Base-by-base conservation (phyloP, 2,329 filamentous ascomycete genomes). In the Geosmithia flava region DNA sequence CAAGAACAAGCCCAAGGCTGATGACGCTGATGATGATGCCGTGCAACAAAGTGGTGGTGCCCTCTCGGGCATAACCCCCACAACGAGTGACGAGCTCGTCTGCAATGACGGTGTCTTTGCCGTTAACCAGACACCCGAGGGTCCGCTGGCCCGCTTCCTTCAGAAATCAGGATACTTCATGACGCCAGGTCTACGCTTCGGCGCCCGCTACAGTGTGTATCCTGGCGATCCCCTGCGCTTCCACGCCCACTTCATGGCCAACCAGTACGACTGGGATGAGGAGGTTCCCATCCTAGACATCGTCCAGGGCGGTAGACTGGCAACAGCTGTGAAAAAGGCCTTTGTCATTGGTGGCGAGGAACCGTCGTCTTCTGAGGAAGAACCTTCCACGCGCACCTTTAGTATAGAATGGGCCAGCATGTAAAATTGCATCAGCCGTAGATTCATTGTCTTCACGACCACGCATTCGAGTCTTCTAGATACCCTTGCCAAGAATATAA, bases 311-410 rank as follows among this genome's bases (percentile, higher is more conserved):
- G 93, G 93, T 5, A 76, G 93, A 55, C 65, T 98, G 53, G 93
- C 90, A 0, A 97, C 93, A 2, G 87, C 87, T 46, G 93, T 97
- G 19, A 98, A 98, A 73, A 98, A 98, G 67, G 87, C 87, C 0
- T 96, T 89, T 58, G 68, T 98, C 48, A 75, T 98, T 49, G 91
- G 90, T 7, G 89, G 87, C 0, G 72, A 77, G 56, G 68, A 75
- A 48, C 58, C 64, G 44, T 54, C 56, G 16, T 61, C 59, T 13
- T 52, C 57, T 23, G 55, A 56, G 8, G 58, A 61, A 1, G 23
- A 27, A 4, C 62, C 60, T 11, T 55, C 61, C 16, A 71, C 91
- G 20, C 75, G 86, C 54, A 78, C 85, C 0, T 95, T 95, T 59
- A 90, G 85, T 55, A 77, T 96, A 47, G 90, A 96, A 67, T 96